These are phyloP conservation scores for Calonectria crousiana DNA, from an alignment of 2,329 filamentous ascomycete genomes.

Conservation along the genomic window DNA sequence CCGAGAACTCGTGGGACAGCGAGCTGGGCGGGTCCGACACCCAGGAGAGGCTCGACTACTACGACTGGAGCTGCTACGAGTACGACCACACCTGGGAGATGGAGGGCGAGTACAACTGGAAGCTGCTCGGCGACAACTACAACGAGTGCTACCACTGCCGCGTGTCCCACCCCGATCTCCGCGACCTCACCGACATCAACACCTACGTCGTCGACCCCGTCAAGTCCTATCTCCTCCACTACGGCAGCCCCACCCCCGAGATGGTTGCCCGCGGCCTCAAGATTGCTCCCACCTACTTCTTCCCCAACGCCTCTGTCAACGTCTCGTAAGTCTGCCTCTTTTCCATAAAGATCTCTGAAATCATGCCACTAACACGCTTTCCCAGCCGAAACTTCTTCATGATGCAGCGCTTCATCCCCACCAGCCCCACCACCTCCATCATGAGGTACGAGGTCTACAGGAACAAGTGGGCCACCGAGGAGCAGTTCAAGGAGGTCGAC, in stretches of 20 bases:
- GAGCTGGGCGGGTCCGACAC: slow-evolving; percentile 61
- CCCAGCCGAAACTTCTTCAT: slow-evolving; percentile 69
- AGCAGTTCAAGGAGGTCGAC: slow-evolving; percentile 10
- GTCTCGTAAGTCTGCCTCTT: slow-evolving; percentile 54
- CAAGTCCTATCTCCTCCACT: slow-evolving; percentile 22
- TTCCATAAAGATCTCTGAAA: background rate
- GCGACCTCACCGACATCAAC: slow-evolving; percentile 65
- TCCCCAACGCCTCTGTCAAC: slow-evolving; percentile 62
- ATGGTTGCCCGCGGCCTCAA: slow-evolving; percentile 15
- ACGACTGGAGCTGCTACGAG: slow-evolving; percentile 63
- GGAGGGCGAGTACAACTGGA: slow-evolving; percentile 70
- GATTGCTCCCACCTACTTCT: slow-evolving; percentile 56
- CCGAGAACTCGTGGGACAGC: slow-evolving; percentile 61
- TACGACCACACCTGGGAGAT: slow-evolving; percentile 70
- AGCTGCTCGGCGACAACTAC: slow-evolving; percentile 71
- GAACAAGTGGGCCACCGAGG: slow-evolving; percentile 3
- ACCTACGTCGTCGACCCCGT: slow-evolving; percentile 58
- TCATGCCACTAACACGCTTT: background rate
- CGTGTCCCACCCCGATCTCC: slow-evolving; percentile 68
- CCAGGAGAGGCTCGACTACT: slow-evolving; percentile 58
- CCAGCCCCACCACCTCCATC: slow-evolving; percentile 58
- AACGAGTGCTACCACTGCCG: slow-evolving; percentile 75
- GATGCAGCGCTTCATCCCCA: slow-evolving; percentile 72
- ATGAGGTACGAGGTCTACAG: slow-evolving; percentile 67
- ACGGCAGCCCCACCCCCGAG: slow-evolving; percentile 19